These are phyloP conservation scores for Populus trichocarpa DNA, from an alignment of 441 rosid genomes.

Conservation along the genomic window DNA sequence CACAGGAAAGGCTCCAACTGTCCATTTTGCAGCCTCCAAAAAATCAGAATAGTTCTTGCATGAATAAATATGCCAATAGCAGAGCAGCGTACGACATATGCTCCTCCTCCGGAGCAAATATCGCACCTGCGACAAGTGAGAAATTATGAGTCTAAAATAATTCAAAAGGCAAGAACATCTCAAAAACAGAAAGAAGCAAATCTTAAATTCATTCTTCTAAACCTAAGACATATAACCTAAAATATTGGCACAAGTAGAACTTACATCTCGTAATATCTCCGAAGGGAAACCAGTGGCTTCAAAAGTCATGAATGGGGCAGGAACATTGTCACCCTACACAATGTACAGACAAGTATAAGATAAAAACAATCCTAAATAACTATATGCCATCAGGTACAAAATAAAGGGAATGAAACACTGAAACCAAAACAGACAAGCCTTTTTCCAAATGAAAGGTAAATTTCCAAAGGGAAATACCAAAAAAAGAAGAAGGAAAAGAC, in stretches of 20 bases:
- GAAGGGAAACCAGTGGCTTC: slow-evolving; percentile 87
- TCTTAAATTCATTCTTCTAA: slow-evolving; percentile 15
- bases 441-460: neutral
- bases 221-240: slow-evolving; percentile 17
- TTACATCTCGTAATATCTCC: slow-evolving; percentile 88
- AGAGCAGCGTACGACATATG: slow-evolving; percentile 95
- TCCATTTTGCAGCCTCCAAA: slow-evolving; percentile 89
- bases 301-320: slow-evolving; percentile 90
- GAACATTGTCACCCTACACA: slow-evolving; percentile 82
- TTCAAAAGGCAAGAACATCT: slow-evolving; percentile 19
- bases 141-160: slow-evolving; percentile 50
- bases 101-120: slow-evolving; percentile 93
- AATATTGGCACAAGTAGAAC: slow-evolving; percentile 23
- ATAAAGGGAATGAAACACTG: neutral
- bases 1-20: slow-evolving; percentile 71
- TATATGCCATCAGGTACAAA: neutral
- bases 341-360: slow-evolving; percentile 17
- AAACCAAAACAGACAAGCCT: neutral
- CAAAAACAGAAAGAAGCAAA: slow-evolving; percentile 24
- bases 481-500: neutral
- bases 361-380: slow-evolving; percentile 4
- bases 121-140: slow-evolving; percentile 94
- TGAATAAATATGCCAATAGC: slow-evolving; percentile 62
- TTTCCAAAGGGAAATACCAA: neutral
- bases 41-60: slow-evolving; percentile 60